These are phyloP conservation scores for Alternaria triticina DNA, from an alignment of 2,329 filamentous ascomycete genomes.

Conservation along the genomic window DNA sequence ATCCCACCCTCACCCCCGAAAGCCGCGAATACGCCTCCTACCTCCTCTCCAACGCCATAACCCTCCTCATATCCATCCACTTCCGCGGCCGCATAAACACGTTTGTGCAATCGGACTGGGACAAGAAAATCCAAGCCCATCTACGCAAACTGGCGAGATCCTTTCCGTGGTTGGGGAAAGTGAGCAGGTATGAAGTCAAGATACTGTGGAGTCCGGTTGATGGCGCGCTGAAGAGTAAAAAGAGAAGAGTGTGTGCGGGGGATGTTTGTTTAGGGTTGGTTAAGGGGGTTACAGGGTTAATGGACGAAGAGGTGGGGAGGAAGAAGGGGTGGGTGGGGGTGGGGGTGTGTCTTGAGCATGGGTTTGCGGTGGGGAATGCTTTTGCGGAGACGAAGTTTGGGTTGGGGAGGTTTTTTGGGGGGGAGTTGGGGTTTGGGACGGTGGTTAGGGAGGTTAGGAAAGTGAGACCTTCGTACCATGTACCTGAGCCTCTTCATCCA, in stretches of 20 bases:
- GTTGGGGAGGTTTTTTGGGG: conserved; percentile 15
- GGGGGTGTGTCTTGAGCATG: conserved; percentile 17
- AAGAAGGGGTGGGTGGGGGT: conserved; percentile 22
- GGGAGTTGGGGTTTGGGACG: background rate
- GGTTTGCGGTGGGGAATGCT: conserved; percentile 14
- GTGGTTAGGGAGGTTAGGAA: conserved; percentile 18
- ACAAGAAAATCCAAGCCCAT: conserved; percentile 27
- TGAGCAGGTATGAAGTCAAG: conserved; percentile 27
- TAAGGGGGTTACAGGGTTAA: conserved; percentile 19
- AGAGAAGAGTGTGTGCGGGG: conserved; percentile 22
- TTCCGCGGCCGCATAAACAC: conserved; percentile 37
- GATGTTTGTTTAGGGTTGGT: conserved; percentile 22
- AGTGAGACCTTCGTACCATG: no score
- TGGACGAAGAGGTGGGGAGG: conserved; percentile 17
- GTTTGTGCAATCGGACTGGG: conserved; percentile 38
- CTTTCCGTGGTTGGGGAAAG: conserved; percentile 34
- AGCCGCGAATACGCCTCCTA: conserved; percentile 33
- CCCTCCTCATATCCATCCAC: conserved; percentile 27
- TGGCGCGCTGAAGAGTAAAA: conserved; percentile 18
- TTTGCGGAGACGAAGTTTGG: conserved; percentile 18
- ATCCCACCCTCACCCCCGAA: conserved; percentile 26
- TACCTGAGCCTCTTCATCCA: background rate
- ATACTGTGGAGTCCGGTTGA: conserved; percentile 33
- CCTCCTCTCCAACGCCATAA: conserved; percentile 26
- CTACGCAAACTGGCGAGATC: conserved; percentile 32